Conservation (phyloP, 169 alveolate species). For the Babesia bovis region DNA sequence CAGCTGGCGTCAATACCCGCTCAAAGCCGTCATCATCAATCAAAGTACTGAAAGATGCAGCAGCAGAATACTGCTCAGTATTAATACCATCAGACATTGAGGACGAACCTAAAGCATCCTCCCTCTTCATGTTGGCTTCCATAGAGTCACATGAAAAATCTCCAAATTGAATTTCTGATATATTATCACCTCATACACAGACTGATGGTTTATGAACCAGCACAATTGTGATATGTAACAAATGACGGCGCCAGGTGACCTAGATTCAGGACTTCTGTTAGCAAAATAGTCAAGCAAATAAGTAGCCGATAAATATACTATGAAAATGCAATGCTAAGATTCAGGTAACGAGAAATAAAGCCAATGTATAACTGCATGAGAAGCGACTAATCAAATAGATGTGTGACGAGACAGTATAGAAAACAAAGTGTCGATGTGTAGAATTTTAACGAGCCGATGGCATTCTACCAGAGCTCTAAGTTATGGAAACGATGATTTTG, state of each 20-base stretch:
- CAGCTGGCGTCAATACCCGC: slow-evolving; percentile 46
- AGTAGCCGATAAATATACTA: neutral
- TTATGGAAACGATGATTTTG: neutral
- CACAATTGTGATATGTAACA: too few species aligned
- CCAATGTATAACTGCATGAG: neutral
- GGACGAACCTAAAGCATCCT: neutral
- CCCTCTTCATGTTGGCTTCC: neutral
- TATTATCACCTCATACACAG: too few species aligned
- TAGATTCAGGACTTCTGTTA: too few species aligned
- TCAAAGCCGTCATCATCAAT: slow-evolving; percentile 59
- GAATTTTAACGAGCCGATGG: too few species aligned
- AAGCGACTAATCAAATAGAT: neutral
- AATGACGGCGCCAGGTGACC: too few species aligned
- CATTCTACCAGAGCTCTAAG: neutral
- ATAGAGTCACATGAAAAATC: neutral
- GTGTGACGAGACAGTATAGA: neutral
- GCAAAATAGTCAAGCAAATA: too few species aligned
- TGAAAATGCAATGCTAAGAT: neutral
- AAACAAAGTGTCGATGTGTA: neutral
- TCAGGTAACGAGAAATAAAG: neutral
- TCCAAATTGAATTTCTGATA: neutral
- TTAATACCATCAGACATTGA: neutral
- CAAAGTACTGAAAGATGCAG: neutral
- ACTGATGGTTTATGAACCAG: too few species aligned
- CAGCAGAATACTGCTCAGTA: too few species aligned